Conservation (phyloP, 164 flowering plant species). For the Vitis rotundifolia region DNA sequence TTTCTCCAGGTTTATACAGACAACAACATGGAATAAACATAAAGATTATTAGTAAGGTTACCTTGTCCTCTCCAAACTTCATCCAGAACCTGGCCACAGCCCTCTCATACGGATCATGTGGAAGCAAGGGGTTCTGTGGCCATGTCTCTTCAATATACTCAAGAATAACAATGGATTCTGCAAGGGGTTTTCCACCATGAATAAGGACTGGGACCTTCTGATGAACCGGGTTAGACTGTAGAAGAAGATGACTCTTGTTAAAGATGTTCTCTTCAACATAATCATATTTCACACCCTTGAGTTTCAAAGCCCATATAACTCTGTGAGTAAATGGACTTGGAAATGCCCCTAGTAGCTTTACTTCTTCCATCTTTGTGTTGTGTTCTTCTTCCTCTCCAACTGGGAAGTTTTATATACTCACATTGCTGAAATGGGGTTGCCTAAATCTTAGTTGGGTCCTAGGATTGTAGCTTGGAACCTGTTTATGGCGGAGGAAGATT, state of each 20-base stretch:
- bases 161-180: slow-evolving; percentile 18
- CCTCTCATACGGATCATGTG: slow-evolving; percentile 17
- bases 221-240: slow-evolving; percentile 14
- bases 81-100: slow-evolving; percentile 21
- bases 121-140: slow-evolving; percentile 20
- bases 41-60: background rate
- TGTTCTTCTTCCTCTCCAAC: background rate
- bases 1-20: no score
- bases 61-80: slow-evolving; percentile 19
- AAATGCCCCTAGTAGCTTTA: background rate
- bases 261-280: slow-evolving; percentile 21
- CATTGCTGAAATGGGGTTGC: no score
- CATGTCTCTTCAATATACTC: slow-evolving; percentile 22
- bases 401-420: no score
- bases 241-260: slow-evolving; percentile 15
- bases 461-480: no score
- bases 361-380: background rate
- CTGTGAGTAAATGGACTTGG: background rate
- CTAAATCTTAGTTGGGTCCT: no score
- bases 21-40: no score
- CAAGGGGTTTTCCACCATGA: slow-evolving; percentile 3
- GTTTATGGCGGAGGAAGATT: no score
- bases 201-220: slow-evolving; percentile 17
- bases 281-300: slow-evolving; percentile 23
- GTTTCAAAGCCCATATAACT: slow-evolving; percentile 7